A percentile compares a stretch with the other conserved stretches of the same genome.
These are phyloP conservation scores for Rubia peregrina DNA, from an alignment of 305 asterid species.

Conservation along the genomic window DNA sequence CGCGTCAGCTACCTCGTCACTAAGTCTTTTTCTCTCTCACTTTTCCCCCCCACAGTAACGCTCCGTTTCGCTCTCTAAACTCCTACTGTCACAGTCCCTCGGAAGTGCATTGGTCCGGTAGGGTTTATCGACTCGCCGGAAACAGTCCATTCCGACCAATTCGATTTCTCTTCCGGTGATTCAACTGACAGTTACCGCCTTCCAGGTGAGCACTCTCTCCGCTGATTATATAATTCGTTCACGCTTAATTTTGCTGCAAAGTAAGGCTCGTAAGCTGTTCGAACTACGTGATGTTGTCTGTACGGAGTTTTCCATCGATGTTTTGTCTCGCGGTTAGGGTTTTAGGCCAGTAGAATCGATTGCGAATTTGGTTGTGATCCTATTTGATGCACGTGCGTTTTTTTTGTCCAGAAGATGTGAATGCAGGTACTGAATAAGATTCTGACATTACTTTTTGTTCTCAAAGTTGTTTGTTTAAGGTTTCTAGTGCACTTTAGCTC, in stretches of 20 bases:
- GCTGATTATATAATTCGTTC: background rate
- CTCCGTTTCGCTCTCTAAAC: constrained; percentile 2
- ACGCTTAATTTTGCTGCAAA: background rate
- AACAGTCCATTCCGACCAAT: background rate
- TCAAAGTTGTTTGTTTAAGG: background rate
- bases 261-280: background rate
- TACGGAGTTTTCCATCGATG: background rate
- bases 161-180: background rate
- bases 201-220: constrained; percentile 2
- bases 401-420: background rate
- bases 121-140: background rate
- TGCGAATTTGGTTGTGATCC: background rate
- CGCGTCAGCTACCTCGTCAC: background rate
- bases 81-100: background rate
- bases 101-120: constrained; percentile 4
- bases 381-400: background rate
- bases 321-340: background rate
- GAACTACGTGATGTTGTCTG: background rate
- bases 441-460: background rate
- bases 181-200: background rate
- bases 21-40: background rate
- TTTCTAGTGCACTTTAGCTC: background rate
- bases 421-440: background rate
- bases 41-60: background rate
- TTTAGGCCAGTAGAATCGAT: background rate